Percentiles rank a stretch among this genome's conserved stretches.
Conservation (phyloP, 2,329 filamentous ascomycete genomes). For the Trichophyton benhamiae region DNA sequence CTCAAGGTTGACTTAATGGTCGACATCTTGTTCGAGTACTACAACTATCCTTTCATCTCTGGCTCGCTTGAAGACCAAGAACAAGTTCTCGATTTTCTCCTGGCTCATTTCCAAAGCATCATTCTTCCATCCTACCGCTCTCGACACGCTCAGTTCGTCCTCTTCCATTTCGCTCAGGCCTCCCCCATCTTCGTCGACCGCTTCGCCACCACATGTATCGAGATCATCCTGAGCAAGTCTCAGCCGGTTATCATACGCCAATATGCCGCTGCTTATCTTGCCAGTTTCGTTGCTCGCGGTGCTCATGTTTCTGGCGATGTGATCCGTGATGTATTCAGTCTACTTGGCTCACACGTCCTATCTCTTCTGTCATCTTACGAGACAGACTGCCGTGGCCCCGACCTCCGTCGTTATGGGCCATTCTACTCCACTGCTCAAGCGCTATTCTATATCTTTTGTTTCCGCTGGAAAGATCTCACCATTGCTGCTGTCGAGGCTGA, state of each 20-base stretch:
- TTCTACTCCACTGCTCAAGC: slow-evolving; percentile 88
- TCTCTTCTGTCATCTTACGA: slow-evolving; percentile 62
- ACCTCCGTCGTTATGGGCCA: slow-evolving; percentile 67
- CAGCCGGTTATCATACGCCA: slow-evolving; percentile 64
- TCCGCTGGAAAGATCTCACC: slow-evolving; percentile 85
- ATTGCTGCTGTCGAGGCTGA: slow-evolving; percentile 45
- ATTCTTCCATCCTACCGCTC: slow-evolving; percentile 86
- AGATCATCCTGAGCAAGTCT: slow-evolving; percentile 56
- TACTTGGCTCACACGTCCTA: slow-evolving; percentile 67
- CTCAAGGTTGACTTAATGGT: slow-evolving; percentile 86
- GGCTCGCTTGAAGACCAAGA: slow-evolving; percentile 57
- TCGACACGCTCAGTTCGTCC: slow-evolving; percentile 84
- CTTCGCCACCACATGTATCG: slow-evolving; percentile 67
- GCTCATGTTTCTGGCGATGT: slow-evolving; percentile 63
- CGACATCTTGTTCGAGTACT: slow-evolving; percentile 75
- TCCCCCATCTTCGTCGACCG: slow-evolving; percentile 66
- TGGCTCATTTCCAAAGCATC: slow-evolving; percentile 75
- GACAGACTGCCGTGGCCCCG: slow-evolving; percentile 63
- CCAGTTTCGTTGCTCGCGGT: slow-evolving; percentile 85
- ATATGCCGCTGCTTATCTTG: slow-evolving; percentile 79
- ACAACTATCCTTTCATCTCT: slow-evolving; percentile 58
- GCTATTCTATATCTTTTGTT: slow-evolving; percentile 90
- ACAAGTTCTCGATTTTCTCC: slow-evolving; percentile 62
- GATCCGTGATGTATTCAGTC: slow-evolving; percentile 69
- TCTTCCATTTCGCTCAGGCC: slow-evolving; percentile 88